Conservation (phyloP, 805 yeast species). For the Nakazawaea holstii region DNA sequence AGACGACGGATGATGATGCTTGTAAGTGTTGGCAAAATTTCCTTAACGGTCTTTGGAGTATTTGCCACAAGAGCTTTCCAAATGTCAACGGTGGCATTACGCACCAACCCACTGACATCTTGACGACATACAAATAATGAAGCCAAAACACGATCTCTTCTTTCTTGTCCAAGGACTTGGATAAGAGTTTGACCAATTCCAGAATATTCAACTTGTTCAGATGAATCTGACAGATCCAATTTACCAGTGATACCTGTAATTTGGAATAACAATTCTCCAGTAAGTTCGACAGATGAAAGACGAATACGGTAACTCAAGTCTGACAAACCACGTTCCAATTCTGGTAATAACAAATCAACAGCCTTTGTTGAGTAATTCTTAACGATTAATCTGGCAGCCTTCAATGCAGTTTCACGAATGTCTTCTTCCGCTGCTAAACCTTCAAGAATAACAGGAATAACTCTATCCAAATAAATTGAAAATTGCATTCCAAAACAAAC, state of each 20-base stretch:
- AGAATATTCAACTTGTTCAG: conserved; percentile 38
- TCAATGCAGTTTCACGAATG: conserved; percentile 82
- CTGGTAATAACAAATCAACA: conserved; percentile 89
- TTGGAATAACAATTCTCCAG: conserved; percentile 92
- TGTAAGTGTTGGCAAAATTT: conserved; percentile 80
- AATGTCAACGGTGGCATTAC: conserved; percentile 85
- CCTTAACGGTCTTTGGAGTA: conserved; percentile 92
- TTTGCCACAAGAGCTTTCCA: conserved; percentile 97
- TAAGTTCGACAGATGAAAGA: conserved; percentile 87
- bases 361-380: conserved; percentile 89
- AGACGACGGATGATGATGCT: conserved; percentile 73
- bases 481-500: conserved; percentile 91
- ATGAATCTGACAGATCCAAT: conserved; percentile 50
- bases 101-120: conserved; percentile 80
- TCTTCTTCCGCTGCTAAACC: conserved; percentile 87
- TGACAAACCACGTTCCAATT: conserved; percentile 82
- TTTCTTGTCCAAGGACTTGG: conserved; percentile 78
- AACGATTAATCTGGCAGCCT: conserved; percentile 90
- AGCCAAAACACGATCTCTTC: conserved; percentile 82
- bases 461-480: conserved; percentile 78
- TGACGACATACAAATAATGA: conserved; percentile 92
- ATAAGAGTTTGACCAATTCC: conserved; percentile 56
- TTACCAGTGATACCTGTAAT: conserved; percentile 85
- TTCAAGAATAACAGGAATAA: conserved; percentile 86
- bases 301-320: conserved; percentile 83